A percentile compares a stretch with the other conserved stretches of the same genome.
These are phyloP conservation scores for Lasiosphaeria hispida DNA, from an alignment of 495 filamentous ascomycete genomes.

Conservation along the genomic window DNA sequence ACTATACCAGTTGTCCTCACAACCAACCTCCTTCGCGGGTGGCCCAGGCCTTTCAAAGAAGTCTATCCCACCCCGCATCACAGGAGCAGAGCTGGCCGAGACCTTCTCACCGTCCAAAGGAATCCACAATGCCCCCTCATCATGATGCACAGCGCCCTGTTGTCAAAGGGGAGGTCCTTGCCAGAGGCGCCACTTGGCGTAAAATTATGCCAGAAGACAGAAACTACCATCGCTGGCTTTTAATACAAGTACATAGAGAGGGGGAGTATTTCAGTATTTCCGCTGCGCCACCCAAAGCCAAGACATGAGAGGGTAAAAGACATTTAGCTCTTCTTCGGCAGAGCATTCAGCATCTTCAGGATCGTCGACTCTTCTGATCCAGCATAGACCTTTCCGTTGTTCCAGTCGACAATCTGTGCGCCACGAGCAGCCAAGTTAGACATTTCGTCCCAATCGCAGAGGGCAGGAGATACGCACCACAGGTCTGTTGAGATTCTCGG, in stretches of 20 bases:
- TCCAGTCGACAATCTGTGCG: slow-evolving; percentile 83
- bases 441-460: neutral
- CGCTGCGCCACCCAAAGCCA: neutral
- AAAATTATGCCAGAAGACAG: neutral
- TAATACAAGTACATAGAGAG: slow-evolving; percentile 8
- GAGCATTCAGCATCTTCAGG: slow-evolving; percentile 64
- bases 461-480: slow-evolving; percentile 50
- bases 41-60: too few relatives aligned
- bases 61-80: too few relatives aligned
- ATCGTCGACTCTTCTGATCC: slow-evolving; percentile 83
- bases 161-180: too few relatives aligned
- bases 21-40: too few relatives aligned
- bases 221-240: neutral
- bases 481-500: slow-evolving; percentile 66
- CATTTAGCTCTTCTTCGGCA: slow-evolving; percentile 50
- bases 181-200: slow-evolving; percentile 9
- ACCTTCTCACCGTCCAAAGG: too few relatives aligned
- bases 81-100: too few relatives aligned
- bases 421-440: slow-evolving; percentile 10
- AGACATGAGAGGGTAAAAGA: neutral
- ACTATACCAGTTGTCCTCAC: too few relatives aligned
- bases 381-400: slow-evolving; percentile 74
- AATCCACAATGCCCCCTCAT: too few relatives aligned
- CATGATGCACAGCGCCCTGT: too few relatives aligned
- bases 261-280: slow-evolving; percentile 5